phyloP scores from a whole-genome alignment of 2,329 filamentous ascomycete genomes.

The Phialophora expanda region DNA sequence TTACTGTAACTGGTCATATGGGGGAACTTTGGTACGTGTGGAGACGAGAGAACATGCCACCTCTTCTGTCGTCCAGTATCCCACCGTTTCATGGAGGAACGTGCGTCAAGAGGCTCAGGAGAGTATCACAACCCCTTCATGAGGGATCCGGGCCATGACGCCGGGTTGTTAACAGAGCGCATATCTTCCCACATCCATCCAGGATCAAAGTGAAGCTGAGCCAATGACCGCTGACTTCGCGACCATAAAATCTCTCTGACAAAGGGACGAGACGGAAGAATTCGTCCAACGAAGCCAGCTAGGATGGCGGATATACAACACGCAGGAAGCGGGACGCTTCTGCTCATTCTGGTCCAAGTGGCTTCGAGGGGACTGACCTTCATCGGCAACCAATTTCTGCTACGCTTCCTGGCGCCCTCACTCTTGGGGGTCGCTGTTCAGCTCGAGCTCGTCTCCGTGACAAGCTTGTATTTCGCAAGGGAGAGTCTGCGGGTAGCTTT shows the following conservation, averaged over 20 bases:
- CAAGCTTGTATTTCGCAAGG: constrained; percentile 90
- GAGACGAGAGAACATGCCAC: background rate
- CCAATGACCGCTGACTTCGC: background rate
- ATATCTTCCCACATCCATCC: background rate
- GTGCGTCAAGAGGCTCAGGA: background rate
- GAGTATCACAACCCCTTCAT: background rate
- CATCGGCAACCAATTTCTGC: constrained; percentile 84
- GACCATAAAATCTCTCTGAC: background rate
- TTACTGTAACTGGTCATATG: background rate
- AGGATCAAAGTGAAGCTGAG: background rate
- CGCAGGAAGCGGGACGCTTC: constrained; percentile 60
- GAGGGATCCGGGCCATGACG: background rate
- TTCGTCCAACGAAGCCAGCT: background rate
- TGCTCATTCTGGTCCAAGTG: constrained; percentile 87
- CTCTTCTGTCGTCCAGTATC: background rate
- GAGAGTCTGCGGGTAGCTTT: constrained; percentile 91
- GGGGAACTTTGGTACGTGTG: background rate
- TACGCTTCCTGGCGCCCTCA: constrained; percentile 84
- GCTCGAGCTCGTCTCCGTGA: constrained; percentile 89
- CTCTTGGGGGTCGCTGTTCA: constrained; percentile 86
- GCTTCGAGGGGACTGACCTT: constrained; percentile 88
- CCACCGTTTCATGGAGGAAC: background rate
- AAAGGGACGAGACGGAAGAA: background rate
- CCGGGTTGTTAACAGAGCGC: too few species aligned
- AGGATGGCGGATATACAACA: constrained; percentile 13